Evolutionary conservation across 1,139 yeast genomes (phyloP).

Genomic region (Wickerhamomyces sp.): DNA sequence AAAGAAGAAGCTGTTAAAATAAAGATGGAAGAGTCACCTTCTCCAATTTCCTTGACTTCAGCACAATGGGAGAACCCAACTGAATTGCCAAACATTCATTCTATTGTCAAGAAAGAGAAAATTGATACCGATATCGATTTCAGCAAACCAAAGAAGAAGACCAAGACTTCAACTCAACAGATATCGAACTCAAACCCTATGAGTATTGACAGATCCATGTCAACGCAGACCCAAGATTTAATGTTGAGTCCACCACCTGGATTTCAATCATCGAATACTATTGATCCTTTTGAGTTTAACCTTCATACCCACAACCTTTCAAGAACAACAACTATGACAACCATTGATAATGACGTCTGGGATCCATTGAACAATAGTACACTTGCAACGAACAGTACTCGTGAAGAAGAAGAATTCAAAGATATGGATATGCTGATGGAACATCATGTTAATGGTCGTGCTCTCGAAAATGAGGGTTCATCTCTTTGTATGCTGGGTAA

Average conservation of each 20-base stretch:
- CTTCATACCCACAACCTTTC: conserved; percentile 5
- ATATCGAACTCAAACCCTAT: background rate
- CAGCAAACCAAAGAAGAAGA: conserved; percentile 8
- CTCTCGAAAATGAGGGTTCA: background rate
- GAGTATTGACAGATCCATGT: conserved; percentile 14
- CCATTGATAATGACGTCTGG: conserved; percentile 6
- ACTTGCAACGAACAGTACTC: background rate
- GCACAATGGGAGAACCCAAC: conserved; percentile 3
- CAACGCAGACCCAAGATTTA: conserved; percentile 10
- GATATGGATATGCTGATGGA: background rate
- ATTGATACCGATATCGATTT: conserved; percentile 5
- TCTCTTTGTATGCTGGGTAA: background rate
- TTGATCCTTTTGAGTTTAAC: conserved; percentile 4
- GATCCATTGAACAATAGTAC: background rate
- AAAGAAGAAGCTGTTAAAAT: conserved; percentile 1
- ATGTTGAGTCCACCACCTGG: conserved; percentile 11
- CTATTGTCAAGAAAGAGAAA: conserved; percentile 3
- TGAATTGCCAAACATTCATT: conserved; percentile 8
- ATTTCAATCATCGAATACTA: conserved; percentile 6
- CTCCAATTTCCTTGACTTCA: conserved; percentile 26
- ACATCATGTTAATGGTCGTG: background rate
- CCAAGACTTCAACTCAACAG: conserved; percentile 9
- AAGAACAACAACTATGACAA: conserved; percentile 16
- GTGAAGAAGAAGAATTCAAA: background rate
- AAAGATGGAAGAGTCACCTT: conserved; percentile 12